Base-by-base conservation (phyloP, 2,329 filamentous ascomycete genomes). In the Colletotrichum musae region DNA sequence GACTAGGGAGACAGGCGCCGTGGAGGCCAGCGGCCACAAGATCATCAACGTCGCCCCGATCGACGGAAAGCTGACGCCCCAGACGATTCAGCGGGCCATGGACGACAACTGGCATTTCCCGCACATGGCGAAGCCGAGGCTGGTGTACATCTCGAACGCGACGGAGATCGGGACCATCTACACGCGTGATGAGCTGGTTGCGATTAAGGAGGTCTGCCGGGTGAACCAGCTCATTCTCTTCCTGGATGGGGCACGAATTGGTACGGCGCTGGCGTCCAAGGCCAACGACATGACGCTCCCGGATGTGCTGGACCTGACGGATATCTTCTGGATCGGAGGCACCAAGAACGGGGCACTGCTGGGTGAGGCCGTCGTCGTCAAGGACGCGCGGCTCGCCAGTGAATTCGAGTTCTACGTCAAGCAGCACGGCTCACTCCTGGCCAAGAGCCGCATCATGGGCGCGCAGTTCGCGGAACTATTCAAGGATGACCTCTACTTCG, bases 251-350 rank as follows among this genome's bases (percentile, higher is more conserved):
- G 85, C 85, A 0, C 80, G 85, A 1, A 80, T 87, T 18, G 66
- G 66, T 0, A 56, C 66, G 2, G 85, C 85, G 0, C 72, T 87
- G 12, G 79, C 81, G 2, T 83, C 84, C 0, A 74, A 72, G 10
- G 75, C 74, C 24, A 85, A 83, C 47, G 82, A 86, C 64, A 73
- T 86, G 75, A 81, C 79, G 0, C 76, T 85, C 5, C 71, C 72
- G 0, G 85, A 87, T 61, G 75, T 87, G 6, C 74, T 85, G 2
- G 80, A 84, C 5, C 72, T 85, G 48, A 85, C 83, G 0, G 85
- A 87, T 63, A 84, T 87, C 21, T 87, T 87, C 76, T 87, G 85
- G 85, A 86, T 87, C 45, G 85, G 85, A 3, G 85, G 85, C 0
- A 87, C 85, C 5, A 87, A 87, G 71, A 84, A 84, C 70, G 85